Conservation (phyloP, 2,329 filamentous ascomycete species). For the Trichoderma harzianum region DNA sequence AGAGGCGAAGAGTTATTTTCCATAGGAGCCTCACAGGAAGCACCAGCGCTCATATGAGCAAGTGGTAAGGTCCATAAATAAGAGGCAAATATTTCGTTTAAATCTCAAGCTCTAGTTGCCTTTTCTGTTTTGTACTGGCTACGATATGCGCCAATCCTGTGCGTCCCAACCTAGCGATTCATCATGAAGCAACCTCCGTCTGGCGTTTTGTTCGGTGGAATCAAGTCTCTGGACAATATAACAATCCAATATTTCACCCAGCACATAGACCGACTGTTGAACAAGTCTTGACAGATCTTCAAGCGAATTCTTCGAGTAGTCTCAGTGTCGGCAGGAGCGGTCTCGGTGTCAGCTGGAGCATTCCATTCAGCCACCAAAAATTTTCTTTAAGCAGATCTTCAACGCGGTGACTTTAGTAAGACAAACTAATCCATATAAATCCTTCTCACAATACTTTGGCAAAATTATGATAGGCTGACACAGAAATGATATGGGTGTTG, state of each 20-base stretch:
- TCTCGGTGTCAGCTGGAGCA: too few species aligned
- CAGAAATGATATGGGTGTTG: slow-evolving; percentile 37
- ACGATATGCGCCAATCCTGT: not conserved
- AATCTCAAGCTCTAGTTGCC: not conserved
- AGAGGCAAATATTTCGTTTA: not conserved
- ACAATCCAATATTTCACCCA: slow-evolving; percentile 46
- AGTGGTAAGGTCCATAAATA: not conserved
- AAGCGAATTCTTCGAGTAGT: slow-evolving; percentile 51
- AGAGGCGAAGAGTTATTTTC: too few species aligned
- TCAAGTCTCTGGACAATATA: slow-evolving; percentile 36
- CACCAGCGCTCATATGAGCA: too few species aligned
- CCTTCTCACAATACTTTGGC: not conserved
- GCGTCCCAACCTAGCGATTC: not conserved
- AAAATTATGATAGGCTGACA: not conserved
- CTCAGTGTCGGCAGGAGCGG: slow-evolving; percentile 36
- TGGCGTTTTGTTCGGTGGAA: not conserved
- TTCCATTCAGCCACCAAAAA: too few species aligned
- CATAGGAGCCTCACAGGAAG: too few species aligned
- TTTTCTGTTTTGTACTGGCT: not conserved
- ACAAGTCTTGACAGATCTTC: slow-evolving; percentile 50
- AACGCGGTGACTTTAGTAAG: slow-evolving; percentile 56
- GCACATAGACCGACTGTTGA: slow-evolving; percentile 53
- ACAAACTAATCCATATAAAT: not conserved
- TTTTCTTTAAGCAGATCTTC: slow-evolving; percentile 53
- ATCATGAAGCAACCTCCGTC: not conserved